Percentiles rank a stretch among this genome's conserved stretches.
phyloP scores from a whole-genome alignment of 371 early-diverging fungal genomes.

The Mucor mucedo region DNA sequence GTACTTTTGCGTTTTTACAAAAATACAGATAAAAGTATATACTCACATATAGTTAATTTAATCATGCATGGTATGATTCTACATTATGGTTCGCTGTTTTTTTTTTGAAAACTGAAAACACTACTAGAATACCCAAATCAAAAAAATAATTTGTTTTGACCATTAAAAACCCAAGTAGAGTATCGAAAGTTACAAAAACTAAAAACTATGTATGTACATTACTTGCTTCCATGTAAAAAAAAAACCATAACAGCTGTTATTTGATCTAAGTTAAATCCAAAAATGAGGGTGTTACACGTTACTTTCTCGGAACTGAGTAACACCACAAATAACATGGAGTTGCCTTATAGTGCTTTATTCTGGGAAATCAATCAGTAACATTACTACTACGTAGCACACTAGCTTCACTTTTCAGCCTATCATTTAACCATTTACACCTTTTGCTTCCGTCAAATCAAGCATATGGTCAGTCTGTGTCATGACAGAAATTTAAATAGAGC shows the following conservation, averaged over 20 bases:
- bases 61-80: neutral
- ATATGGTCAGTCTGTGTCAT: too few relatives aligned
- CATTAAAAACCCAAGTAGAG: too few relatives aligned
- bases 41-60: neutral
- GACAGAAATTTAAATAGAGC: too few relatives aligned
- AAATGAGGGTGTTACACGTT: neutral
- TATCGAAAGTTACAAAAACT: too few relatives aligned
- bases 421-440: neutral
- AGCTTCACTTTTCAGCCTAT: neutral
- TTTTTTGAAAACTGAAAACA: neutral
- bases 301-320: too few relatives aligned
- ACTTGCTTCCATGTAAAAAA: too few relatives aligned
- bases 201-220: too few relatives aligned
- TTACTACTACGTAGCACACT: neutral
- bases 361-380: neutral
- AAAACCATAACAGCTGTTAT: too few relatives aligned
- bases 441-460: too few relatives aligned
- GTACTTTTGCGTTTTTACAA: neutral
- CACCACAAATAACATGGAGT: neutral
- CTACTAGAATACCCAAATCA: neutral
- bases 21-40: neutral
- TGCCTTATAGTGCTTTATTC: neutral
- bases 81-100: neutral
- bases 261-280: too few relatives aligned
- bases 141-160: too few relatives aligned